Evolutionary conservation across 2,329 filamentous ascomycete genomes (phyloP), one percentile per base, ranked within the genome.

Genomic region (Botrytis cinerea): DNA sequence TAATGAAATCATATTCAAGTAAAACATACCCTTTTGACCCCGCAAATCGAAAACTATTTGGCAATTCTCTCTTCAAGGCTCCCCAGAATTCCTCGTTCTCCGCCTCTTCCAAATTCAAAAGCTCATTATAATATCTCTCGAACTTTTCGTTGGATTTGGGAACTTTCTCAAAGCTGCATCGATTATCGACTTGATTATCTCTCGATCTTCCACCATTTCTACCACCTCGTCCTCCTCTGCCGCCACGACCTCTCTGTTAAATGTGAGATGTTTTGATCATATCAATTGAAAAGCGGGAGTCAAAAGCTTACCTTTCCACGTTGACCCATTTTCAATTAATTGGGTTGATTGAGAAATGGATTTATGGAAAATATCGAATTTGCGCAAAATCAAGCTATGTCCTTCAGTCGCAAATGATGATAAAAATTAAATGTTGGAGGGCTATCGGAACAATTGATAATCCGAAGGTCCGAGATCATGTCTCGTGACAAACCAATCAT

Each of bases 21-120:
- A 57, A 57, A 12, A 82, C 83, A 74, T 86, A 93, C 91, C 93
- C 93, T 87, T 95, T 97, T 64, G 94, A 98, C 54, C 96, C 96
- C 74, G 94, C 97, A 84, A 99, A 99, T 75, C 96, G 91, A 86
- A 98, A 99, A 83, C 95, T 98, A 85, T 98, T 98, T 73, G 96
- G 96, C 69, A 99, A 86, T 81, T 98, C 95, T 76, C 91, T 89
- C 80, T 90, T 89, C 81, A 98, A 85, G 0, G 92, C 89, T 54
- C 88, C 87, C 96, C 96, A 99, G 83, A 98, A 98, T 16, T 88
- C 87, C 73, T 90, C 86, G 79, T 89, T 90, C 84, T 98, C 95
- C 63, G 91, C 89, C 68, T 94, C 92, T 0, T 92, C 87, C 12
- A 98, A 85, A 74, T 94, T 88, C 9, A 93, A 87, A 45, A 95